Evolutionary conservation across 2,329 filamentous ascomycete species (phyloP), one percentile per base, ranked within the genome.

Genomic region (Colletotrichum kahawae): DNA sequence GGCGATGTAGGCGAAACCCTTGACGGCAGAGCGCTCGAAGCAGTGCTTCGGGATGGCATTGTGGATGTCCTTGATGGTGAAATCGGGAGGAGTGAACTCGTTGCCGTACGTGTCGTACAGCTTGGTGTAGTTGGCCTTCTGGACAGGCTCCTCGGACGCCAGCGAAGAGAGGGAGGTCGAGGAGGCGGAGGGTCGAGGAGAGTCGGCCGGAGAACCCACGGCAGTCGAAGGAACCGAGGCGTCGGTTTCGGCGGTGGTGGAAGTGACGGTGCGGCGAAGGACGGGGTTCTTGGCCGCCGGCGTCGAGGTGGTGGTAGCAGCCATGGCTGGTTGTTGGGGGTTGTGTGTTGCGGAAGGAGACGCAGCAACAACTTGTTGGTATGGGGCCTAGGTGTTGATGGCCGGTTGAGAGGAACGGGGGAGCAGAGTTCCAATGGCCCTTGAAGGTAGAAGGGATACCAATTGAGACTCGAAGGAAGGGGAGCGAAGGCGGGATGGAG

Each of bases 1-100:
- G 82, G 92, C 90, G 80, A 98, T 96, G 86, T 98, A 98, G 82
- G 84, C 87, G 83, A 98, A 89, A 78, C 96, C 94, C 78, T 88
- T 92, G 78, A 92, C 83, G 76, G 91, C 94, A 62, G 95, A 98
- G 76, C 97, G 94, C 88, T 98, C 90, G 85, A 94, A 98, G 91
- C 97, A 99, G 90, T 98, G 97, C 86, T 96, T 95, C 78, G 97
- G 97, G 79, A 99, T 99, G 84, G 97, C 97, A 87, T 98, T 94
- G 82, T 95, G 93, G 83, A 99, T 96, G 83, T 99, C 92, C 90
- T 98, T 98, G 90, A 99, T 98, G 83, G 95, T 98, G 89, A 94
- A 99, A 87, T 98, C 93, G 79, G 97, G 97, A 72, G 98, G 90
- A 85, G 95, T 90, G 88, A 99, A 99, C 82, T 95, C 91, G 86